Conservation (phyloP, 177 flowering plant genomes). For the Vitis hybrid region DNA sequence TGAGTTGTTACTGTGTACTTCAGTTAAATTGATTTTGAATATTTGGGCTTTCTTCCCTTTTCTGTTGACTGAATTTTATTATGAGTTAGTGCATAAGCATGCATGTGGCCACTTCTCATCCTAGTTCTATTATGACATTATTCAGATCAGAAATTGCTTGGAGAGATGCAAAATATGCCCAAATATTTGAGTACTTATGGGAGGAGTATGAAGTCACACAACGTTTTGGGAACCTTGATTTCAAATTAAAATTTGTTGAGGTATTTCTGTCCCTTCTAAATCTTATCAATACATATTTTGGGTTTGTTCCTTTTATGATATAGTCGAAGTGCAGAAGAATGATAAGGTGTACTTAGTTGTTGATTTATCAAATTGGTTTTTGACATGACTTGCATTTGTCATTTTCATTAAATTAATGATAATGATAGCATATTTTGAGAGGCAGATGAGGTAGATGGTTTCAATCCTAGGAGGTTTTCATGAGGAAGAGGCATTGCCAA, state of each 20-base stretch:
- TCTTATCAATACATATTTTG: not conserved
- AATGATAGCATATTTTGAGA: not conserved
- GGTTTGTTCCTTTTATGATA: not conserved
- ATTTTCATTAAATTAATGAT: too few relatives aligned
- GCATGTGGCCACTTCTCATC: not conserved
- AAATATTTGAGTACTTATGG: conserved; percentile 79
- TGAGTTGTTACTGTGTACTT: not conserved
- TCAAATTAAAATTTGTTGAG: conserved; percentile 88
- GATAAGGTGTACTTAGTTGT: too few relatives aligned
- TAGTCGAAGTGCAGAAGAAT: too few relatives aligned
- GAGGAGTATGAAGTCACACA: conserved; percentile 90
- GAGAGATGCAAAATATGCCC: conserved; percentile 88
- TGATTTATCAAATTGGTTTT: too few relatives aligned
- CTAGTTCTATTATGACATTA: not conserved
- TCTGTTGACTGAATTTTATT: not conserved
- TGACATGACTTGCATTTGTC: too few relatives aligned
- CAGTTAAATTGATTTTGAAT: not conserved
- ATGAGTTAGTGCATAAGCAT: not conserved
- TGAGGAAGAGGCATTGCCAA: not conserved
- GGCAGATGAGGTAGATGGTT: not conserved
- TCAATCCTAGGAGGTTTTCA: not conserved
- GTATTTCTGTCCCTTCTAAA: conserved; percentile 28
- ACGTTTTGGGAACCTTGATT: conserved; percentile 81
- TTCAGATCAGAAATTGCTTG: conserved; percentile 95
- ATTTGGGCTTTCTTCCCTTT: not conserved